Evolutionary conservation across 164 flowering plant species (phyloP).

Genomic region (Magnolia sinica): DNA sequence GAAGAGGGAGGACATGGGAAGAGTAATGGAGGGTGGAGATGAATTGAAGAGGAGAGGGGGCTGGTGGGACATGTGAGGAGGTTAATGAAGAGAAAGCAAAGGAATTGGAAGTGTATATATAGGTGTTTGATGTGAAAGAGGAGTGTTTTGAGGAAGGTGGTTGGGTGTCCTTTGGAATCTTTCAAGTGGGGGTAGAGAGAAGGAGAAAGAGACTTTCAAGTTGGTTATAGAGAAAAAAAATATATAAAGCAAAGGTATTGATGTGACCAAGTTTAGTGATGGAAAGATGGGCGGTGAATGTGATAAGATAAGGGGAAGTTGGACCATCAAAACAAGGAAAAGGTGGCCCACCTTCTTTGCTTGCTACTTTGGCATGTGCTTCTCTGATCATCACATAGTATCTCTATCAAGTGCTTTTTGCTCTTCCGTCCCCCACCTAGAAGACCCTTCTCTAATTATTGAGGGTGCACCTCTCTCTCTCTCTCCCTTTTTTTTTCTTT

Average conservation of each 20-base stretch:
- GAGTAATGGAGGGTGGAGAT: background rate
- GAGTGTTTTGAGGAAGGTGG: constrained; percentile 20
- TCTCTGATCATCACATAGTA: constrained; percentile 18
- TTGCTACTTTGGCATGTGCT: constrained; percentile 47
- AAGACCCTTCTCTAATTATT: constrained; percentile 17
- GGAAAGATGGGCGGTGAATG: constrained; percentile 29
- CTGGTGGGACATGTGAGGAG: background rate
- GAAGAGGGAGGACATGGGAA: constrained; percentile 26
- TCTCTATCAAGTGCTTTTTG: constrained; percentile 20
- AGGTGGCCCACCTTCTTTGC: background rate
- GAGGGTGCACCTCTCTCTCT: constrained; percentile 17
- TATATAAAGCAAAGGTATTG: constrained; percentile 17
- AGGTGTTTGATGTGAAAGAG: constrained; percentile 3
- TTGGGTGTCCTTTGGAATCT: constrained; percentile 39
- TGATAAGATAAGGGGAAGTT: constrained; percentile 37
- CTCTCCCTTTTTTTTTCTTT: too few relatives aligned
- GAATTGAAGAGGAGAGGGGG: background rate
- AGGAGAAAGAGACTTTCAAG: background rate
- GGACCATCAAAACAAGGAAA: constrained; percentile 33
- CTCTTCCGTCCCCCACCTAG: constrained; percentile 21
- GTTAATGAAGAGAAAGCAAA: background rate
- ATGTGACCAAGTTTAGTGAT: constrained; percentile 59
- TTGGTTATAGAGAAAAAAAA: constrained; percentile 4
- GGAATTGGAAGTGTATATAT: constrained; percentile 8
- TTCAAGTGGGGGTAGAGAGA: constrained; percentile 22